Evolutionary conservation across 140 eudicot species (phyloP), one percentile per base, ranked within the genome.

Genomic region (Senecio squalidus): DNA sequence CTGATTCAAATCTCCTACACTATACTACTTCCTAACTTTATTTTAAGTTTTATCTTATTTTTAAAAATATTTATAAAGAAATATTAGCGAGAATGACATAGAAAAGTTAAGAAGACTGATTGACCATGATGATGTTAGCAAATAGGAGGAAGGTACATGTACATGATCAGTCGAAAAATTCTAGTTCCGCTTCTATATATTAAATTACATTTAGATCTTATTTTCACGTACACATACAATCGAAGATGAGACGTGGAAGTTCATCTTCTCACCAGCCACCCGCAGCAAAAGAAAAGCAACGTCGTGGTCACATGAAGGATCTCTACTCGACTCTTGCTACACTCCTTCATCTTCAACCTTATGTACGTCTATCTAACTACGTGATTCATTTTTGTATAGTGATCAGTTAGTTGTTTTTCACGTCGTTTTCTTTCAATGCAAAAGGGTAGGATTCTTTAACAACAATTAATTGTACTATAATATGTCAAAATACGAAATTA

Each of bases 301-400:
- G 72, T 18, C 60, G 72, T 23, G 63, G 54, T 40, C 63, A 63
- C 15, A 66, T 66, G 72, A 66, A 66, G 50, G 47, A 40, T 4
- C 72, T 66, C 24, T 66, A 53, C 64, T 54, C 55, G 2, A 66
- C 30, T 3, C 55, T 66, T 17, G 63, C 72, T 17, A 17, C 72
- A 24, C 55, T 26, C 22, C 64, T 66, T 40, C 63, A 54, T 17
- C 64, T 66, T 40, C 55, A 66, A 41, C 47, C 72, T 18, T 30
- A 66, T 20, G 72, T 66, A 66, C 4, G 4, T 26, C 5, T 3
- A 9, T 51, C 62, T 52, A 15, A 22, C 40, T 50, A 26, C 24
- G 14, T 8, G 9, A 30, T 14, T 2, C 5, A n/a, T 6, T 21
- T 25, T 13, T 20, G 16, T 23, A n/a, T 60, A 15, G 6, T 28